phyloP scores from a whole-genome alignment of 345 rosid genomes.

The Arabidopsis arenosa region DNA sequence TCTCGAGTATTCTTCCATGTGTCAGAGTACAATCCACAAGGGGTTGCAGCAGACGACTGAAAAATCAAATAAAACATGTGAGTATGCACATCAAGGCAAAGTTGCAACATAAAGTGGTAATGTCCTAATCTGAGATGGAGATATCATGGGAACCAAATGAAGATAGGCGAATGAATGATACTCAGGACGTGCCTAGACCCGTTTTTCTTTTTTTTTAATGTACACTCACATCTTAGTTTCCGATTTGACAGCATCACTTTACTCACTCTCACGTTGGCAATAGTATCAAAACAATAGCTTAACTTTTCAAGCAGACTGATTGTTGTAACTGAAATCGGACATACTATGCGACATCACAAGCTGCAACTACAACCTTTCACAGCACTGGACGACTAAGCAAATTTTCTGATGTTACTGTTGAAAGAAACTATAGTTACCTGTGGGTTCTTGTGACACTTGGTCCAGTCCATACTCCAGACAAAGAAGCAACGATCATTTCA shows the following conservation, averaged over 20 bases:
- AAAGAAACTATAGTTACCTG: slow-evolving; percentile 51
- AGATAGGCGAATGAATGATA: background rate
- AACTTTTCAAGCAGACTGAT: slow-evolving; percentile 20
- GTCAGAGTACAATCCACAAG: slow-evolving; percentile 73
- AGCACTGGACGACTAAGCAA: background rate
- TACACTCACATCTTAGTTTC: too few relatives aligned
- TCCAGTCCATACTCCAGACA: slow-evolving; percentile 86
- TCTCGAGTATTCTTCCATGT: slow-evolving; percentile 60
- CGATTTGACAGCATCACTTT: too few relatives aligned
- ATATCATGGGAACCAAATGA: slow-evolving; percentile 7
- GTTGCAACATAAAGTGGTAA: background rate
- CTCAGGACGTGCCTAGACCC: background rate
- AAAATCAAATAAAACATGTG: slow-evolving; percentile 13
- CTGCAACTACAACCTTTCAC: background rate
- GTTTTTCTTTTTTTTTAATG: too few relatives aligned
- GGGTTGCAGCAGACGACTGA: slow-evolving; percentile 78
- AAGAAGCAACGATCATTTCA: slow-evolving; percentile 76
- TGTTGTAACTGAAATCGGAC: background rate
- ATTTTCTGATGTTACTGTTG: slow-evolving; percentile 1
- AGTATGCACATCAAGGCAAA: slow-evolving; percentile 9
- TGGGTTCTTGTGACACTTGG: slow-evolving; percentile 57
- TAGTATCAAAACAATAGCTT: background rate
- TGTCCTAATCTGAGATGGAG: background rate
- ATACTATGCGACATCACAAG: slow-evolving; percentile 9
- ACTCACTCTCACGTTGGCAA: slow-evolving; percentile 10